A percentile compares a stretch with the other conserved stretches of the same genome.
These are phyloP conservation scores for Coemansia sp. DNA, from an alignment of 192 early-diverging fungal genomes.

Conservation along the genomic window DNA sequence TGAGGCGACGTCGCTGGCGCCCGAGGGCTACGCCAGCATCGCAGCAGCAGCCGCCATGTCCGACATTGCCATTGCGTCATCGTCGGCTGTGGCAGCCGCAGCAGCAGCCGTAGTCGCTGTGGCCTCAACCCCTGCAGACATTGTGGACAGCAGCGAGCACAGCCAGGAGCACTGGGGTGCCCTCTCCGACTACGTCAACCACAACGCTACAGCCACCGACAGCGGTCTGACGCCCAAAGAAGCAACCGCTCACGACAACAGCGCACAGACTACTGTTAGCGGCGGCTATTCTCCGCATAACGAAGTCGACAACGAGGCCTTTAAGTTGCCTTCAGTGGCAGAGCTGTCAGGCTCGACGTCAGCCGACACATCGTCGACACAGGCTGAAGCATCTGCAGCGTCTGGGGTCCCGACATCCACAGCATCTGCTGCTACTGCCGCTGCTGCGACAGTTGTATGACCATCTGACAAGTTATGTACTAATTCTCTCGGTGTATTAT, in stretches of 20 bases:
- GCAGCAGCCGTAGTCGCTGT: not conserved
- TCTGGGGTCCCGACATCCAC: not conserved
- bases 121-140: not conserved
- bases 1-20: conserved; percentile 7
- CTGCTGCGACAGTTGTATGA: not conserved
- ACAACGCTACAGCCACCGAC: not conserved
- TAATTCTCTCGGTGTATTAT: too few relatives aligned
- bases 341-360: not conserved
- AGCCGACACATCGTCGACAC: not conserved
- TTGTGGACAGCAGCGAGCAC: not conserved
- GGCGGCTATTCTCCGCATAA: conserved; percentile 3
- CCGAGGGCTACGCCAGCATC: conserved; percentile 18
- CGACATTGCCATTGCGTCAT: not conserved
- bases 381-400: not conserved
- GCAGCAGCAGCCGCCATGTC: conserved; percentile 16
- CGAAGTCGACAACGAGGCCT: not conserved
- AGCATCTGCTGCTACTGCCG: not conserved
- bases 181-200: not conserved
- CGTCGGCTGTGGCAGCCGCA: not conserved
- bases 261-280: not conserved
- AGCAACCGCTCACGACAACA: not conserved
- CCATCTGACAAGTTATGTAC: not conserved
- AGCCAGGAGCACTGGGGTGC: not conserved
- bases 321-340: not conserved
- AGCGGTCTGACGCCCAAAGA: not conserved